These are phyloP conservation scores for Neurospora sp. DNA, from an alignment of 495 filamentous ascomycete genomes.

Conservation along the genomic window DNA sequence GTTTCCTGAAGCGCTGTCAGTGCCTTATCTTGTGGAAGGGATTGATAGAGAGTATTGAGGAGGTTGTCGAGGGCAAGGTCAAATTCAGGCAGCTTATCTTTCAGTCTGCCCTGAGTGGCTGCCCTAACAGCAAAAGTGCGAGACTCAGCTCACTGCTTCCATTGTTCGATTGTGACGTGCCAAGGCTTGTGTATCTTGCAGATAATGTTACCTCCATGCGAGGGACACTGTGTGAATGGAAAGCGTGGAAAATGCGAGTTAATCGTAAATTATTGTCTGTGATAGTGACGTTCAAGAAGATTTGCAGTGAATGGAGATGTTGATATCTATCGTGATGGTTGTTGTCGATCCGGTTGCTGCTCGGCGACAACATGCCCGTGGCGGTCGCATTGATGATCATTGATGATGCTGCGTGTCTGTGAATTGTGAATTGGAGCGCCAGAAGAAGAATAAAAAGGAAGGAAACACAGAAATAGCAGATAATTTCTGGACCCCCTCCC, in stretches of 20 bases:
- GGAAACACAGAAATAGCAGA: no score
- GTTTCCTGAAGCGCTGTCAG: not conserved
- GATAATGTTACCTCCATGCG: not conserved
- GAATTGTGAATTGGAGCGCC: not conserved
- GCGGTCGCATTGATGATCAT: not conserved
- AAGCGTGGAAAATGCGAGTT: not conserved
- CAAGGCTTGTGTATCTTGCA: not conserved
- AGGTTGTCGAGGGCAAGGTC: not conserved
- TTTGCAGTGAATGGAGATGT: not conserved
- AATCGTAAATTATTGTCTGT: not conserved
- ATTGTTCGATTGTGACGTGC: not conserved
- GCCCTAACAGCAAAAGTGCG: not conserved
- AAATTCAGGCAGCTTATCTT: not conserved
- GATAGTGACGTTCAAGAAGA: not conserved
- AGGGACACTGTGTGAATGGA: not conserved
- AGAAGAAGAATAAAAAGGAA: no score
- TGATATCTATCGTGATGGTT: not conserved
- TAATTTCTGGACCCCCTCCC: not conserved
- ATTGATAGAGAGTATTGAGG: not conserved
- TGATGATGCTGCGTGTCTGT: not conserved
- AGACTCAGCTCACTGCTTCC: not conserved
- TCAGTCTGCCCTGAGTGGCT: not conserved
- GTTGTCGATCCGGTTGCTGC: not conserved
- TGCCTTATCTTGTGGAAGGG: not conserved
- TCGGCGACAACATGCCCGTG: not conserved